Conservation (phyloP, 2,329 filamentous ascomycete genomes). For the Neoarthrinium moseri region DNA sequence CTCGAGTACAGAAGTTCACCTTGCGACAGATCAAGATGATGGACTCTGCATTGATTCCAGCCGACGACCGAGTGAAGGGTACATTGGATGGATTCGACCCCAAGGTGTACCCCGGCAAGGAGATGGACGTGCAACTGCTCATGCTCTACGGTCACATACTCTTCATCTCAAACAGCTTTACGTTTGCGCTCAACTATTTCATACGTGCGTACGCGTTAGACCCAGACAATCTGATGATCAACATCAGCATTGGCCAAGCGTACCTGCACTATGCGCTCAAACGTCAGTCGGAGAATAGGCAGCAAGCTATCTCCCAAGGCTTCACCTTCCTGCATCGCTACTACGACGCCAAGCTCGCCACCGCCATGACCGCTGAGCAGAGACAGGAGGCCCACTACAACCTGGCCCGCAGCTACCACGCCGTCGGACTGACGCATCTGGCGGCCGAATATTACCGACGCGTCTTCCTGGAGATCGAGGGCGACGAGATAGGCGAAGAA, state of each 20-base stretch:
- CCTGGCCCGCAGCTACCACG: slow-evolving; percentile 72
- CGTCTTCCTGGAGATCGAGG: slow-evolving; percentile 37
- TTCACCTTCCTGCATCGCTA: slow-evolving; percentile 78
- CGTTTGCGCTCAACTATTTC: slow-evolving; percentile 85
- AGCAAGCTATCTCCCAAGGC: slow-evolving; percentile 83
- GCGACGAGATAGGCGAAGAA: slow-evolving; percentile 9
- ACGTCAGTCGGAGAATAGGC: slow-evolving; percentile 83
- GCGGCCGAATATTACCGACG: slow-evolving; percentile 69
- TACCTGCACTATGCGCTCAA: slow-evolving; percentile 91
- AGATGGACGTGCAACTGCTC: slow-evolving; percentile 77
- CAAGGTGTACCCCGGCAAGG: slow-evolving; percentile 36
- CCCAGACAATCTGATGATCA: slow-evolving; percentile 73
- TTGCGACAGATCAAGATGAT: slow-evolving; percentile 88
- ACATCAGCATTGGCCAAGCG: slow-evolving; percentile 76
- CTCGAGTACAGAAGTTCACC: slow-evolving; percentile 85
- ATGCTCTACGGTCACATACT: slow-evolving; percentile 90
- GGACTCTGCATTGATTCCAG: slow-evolving; percentile 65
- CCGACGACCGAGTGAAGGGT: slow-evolving; percentile 38
- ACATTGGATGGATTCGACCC: slow-evolving; percentile 21
- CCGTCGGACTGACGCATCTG: slow-evolving; percentile 69
- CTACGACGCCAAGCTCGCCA: slow-evolving; percentile 54
- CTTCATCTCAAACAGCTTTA: slow-evolving; percentile 79
- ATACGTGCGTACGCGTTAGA: slow-evolving; percentile 74
- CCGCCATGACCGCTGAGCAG: slow-evolving; percentile 34
- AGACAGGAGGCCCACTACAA: slow-evolving; percentile 82